A percentile compares a stretch with the other conserved stretches of the same genome.
These are phyloP conservation scores for Teratosphaeria viscida DNA, from an alignment of 2,329 filamentous ascomycete genomes.

Conservation along the genomic window DNA sequence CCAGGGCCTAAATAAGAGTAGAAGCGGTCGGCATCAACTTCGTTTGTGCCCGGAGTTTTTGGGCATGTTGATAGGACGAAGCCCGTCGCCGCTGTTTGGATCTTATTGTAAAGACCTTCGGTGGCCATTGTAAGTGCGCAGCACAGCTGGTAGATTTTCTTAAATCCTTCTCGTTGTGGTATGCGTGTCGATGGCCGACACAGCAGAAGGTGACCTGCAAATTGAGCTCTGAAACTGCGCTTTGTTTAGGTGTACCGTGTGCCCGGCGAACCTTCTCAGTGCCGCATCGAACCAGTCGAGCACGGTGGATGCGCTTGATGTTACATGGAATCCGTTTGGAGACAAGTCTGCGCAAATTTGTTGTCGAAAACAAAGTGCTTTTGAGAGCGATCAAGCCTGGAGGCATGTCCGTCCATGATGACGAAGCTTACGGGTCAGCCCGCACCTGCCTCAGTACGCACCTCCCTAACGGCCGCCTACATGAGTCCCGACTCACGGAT, in stretches of 20 bases:
- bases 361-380: no score
- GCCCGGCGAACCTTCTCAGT: background rate
- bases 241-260: background rate
- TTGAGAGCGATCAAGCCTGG: no score
- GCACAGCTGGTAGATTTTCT: background rate
- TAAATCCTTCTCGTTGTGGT: background rate
- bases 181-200: background rate
- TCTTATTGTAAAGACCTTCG: conserved; percentile 7
- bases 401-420: no score
- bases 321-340: no score
- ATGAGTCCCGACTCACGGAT: background rate
- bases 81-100: conserved; percentile 8
- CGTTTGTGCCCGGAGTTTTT: conserved; percentile 9
- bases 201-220: background rate
- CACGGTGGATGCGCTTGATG: no score
- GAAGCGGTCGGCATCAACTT: conserved; percentile 11
- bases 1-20: conserved; percentile 9
- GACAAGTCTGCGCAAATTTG: no score
- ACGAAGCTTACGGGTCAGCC: background rate
- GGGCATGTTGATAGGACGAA: conserved; percentile 10
- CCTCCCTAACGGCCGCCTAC: no score
- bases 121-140: background rate
- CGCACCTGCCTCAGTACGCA: background rate
- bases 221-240: background rate
- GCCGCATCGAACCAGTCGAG: no score